phyloP scores from a whole-genome alignment of 768 basidiomycete species.

The Candolleomyces efflorescens region DNA sequence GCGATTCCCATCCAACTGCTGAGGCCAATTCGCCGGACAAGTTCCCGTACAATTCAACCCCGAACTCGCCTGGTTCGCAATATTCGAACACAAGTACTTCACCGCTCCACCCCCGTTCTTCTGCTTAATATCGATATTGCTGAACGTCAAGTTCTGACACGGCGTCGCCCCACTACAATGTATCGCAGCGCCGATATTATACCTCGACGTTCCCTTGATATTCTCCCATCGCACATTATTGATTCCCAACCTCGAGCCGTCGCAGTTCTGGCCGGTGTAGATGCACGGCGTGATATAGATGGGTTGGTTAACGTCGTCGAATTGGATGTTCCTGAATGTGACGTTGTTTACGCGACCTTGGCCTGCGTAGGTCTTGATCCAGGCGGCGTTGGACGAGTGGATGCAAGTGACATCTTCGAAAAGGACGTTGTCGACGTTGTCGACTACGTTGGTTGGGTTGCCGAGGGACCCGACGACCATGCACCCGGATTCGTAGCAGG shows the following conservation, averaged over 20 bases:
- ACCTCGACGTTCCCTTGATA: slow-evolving; percentile 8
- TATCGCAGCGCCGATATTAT: slow-evolving; percentile 9
- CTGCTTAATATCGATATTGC: slow-evolving; percentile 10
- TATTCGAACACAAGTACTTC: slow-evolving; percentile 7
- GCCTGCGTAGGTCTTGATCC: slow-evolving; percentile 10
- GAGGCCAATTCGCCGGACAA: slow-evolving; percentile 7
- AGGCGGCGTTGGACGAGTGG: slow-evolving; percentile 8
- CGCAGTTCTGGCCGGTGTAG: slow-evolving; percentile 8
- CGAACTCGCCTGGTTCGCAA: slow-evolving; percentile 7
- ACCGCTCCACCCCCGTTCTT: slow-evolving; percentile 10
- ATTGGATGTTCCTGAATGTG: slow-evolving; percentile 9
- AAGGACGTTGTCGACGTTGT: slow-evolving; percentile 8
- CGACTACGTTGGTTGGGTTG: background rate
- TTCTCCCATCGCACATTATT: slow-evolving; percentile 10
- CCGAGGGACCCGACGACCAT: slow-evolving; percentile 7
- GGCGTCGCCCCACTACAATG: slow-evolving; percentile 10
- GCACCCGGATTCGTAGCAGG: slow-evolving; percentile 10
- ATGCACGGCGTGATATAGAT: slow-evolving; percentile 10
- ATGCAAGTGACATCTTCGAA: slow-evolving; percentile 5
- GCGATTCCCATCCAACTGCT: slow-evolving; percentile 7
- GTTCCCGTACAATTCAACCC: slow-evolving; percentile 6
- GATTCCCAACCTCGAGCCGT: slow-evolving; percentile 1
- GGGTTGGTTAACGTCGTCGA: slow-evolving; percentile 11
- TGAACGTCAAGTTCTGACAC: slow-evolving; percentile 13
- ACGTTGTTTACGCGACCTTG: slow-evolving; percentile 8